These are phyloP conservation scores for Metschnikowia lunata DNA, from an alignment of 805 yeast genomes.

Conservation along the genomic window DNA sequence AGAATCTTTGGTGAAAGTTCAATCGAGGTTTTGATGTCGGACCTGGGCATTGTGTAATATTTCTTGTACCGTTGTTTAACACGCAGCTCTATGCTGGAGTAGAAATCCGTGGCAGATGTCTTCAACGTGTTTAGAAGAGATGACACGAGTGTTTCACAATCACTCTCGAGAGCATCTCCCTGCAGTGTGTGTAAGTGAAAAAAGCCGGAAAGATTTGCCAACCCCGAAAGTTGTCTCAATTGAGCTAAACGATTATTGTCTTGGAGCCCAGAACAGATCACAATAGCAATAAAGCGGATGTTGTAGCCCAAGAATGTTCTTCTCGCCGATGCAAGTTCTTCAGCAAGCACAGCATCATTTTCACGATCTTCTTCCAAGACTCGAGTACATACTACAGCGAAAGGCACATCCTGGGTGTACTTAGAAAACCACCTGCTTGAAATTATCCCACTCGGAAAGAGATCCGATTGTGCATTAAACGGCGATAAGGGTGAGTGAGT, in stretches of 20 bases:
- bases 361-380: constrained; percentile 17
- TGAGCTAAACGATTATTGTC: constrained; percentile 21
- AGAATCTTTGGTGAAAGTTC: constrained; percentile 34
- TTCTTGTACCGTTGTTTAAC: constrained; percentile 34
- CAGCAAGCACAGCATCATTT: constrained; percentile 11
- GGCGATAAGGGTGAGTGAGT: constrained; percentile 35
- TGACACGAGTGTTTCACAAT: constrained; percentile 28
- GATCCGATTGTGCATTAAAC: constrained; percentile 27
- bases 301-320: constrained; percentile 5
- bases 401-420: constrained; percentile 29
- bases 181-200: constrained; percentile 18
- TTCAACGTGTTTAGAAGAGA: constrained; percentile 30
- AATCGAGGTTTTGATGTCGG: constrained; percentile 24
- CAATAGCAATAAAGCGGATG: constrained; percentile 21
- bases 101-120: constrained; percentile 29
- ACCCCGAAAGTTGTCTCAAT: constrained; percentile 26
- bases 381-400: constrained; percentile 24
- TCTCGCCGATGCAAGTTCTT: constrained; percentile 2
- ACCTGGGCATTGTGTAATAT: constrained; percentile 33
- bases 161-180: constrained; percentile 19
- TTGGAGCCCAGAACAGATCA: constrained; percentile 16
- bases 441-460: constrained; percentile 27
- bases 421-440: constrained; percentile 34
- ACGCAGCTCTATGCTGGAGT: constrained; percentile 26
- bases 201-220: constrained; percentile 30